Conservation (phyloP, 164 flowering plant species). For the Umbilicus rupestris region DNA sequence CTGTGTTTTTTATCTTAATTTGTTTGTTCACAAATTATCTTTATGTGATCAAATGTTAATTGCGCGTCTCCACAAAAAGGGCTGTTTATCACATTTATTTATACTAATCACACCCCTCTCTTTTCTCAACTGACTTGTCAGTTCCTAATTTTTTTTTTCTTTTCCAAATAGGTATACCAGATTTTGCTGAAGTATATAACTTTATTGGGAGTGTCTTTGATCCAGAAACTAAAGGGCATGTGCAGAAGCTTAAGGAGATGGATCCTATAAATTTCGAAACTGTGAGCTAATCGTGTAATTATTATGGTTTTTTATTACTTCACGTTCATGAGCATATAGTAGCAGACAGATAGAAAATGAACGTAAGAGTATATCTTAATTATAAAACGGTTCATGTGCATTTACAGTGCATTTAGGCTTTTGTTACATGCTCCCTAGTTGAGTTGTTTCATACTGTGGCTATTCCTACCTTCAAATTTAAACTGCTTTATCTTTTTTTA, state of each 20-base stretch:
- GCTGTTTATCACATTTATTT: not conserved
- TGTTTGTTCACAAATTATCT: not conserved
- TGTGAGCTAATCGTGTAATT: slow-evolving; percentile 31
- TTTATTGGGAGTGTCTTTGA: slow-evolving; percentile 93
- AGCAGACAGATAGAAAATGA: too few relatives aligned
- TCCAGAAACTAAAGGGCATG: slow-evolving; percentile 63
- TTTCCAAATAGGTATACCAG: slow-evolving; percentile 56
- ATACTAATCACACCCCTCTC: not conserved
- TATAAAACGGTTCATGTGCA: too few relatives aligned
- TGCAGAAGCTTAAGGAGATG: slow-evolving; percentile 87
- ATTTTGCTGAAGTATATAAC: slow-evolving; percentile 82
- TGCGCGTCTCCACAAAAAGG: not conserved
- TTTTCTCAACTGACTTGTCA: not conserved
- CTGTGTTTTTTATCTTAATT: not conserved
- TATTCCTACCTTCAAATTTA: not conserved
- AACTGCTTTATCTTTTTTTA: not conserved
- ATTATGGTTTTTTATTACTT: too few relatives aligned
- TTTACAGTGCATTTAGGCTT: too few relatives aligned
- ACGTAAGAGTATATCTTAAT: not conserved
- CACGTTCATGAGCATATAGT: too few relatives aligned
- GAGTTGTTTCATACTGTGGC: not conserved
- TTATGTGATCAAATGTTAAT: not conserved
- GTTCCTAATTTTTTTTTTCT: slow-evolving; percentile 11
- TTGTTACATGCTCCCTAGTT: too few relatives aligned
- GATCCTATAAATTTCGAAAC: slow-evolving; percentile 91